Percentiles rank a stretch among this genome's conserved stretches.
phyloP scores from a whole-genome alignment of 2,329 filamentous ascomycete genomes.

The Aplosporella prunicola region DNA sequence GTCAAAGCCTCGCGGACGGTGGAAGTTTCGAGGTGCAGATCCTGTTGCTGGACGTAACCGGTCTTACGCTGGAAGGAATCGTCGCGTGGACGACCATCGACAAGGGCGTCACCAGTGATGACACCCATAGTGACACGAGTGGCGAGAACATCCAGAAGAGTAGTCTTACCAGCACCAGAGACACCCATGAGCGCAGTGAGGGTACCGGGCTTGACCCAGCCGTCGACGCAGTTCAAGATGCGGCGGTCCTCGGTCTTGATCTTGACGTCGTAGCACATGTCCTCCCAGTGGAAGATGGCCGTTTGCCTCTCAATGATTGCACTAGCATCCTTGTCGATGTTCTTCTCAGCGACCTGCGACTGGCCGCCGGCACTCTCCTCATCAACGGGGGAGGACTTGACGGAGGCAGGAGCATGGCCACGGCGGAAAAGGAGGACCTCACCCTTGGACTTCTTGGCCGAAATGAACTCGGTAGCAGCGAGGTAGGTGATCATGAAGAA shows the following conservation, averaged over 20 bases:
- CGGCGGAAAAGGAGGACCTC: constrained; percentile 34
- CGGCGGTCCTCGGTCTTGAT: constrained; percentile 64
- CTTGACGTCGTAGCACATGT: constrained; percentile 63
- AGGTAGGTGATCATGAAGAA: constrained; percentile 25
- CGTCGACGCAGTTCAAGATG: constrained; percentile 71
- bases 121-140: constrained; percentile 75
- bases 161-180: constrained; percentile 74
- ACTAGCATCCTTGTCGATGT: not conserved
- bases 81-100: constrained; percentile 63
- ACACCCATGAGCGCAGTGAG: constrained; percentile 68
- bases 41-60: constrained; percentile 81
- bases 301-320: constrained; percentile 46
- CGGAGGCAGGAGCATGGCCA: constrained; percentile 18
- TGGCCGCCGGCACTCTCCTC: not conserved
- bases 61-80: constrained; percentile 77
- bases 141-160: constrained; percentile 70
- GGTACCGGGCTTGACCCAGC: constrained; percentile 82
- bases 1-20: constrained; percentile 75
- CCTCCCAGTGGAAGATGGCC: constrained; percentile 69
- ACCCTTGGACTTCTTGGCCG: constrained; percentile 34
- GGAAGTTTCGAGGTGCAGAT: constrained; percentile 68
- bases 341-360: constrained; percentile 2
- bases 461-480: constrained; percentile 30
- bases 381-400: not conserved
- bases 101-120: constrained; percentile 71